A percentile compares a stretch with the other conserved stretches of the same genome.
These are phyloP conservation scores for Lactarius sanguifluus DNA, from an alignment of 768 basidiomycete genomes.

Conservation along the genomic window DNA sequence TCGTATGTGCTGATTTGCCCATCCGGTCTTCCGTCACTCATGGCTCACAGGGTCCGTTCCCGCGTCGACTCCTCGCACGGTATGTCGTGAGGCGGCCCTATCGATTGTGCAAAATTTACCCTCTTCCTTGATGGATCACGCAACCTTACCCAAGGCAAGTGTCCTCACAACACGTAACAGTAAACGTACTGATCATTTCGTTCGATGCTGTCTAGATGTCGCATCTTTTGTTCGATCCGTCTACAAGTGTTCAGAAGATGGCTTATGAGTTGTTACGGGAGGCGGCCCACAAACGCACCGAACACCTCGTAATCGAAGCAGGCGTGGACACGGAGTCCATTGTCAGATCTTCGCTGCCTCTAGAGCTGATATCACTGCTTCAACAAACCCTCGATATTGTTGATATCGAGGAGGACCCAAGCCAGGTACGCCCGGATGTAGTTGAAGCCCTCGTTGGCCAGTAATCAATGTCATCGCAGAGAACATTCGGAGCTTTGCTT, in stretches of 20 bases:
- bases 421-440: slow-evolving; percentile 13
- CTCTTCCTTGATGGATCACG: slow-evolving; percentile 55
- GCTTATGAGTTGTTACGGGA: slow-evolving; percentile 69
- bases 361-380: slow-evolving; percentile 64
- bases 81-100: slow-evolving; percentile 67
- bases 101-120: slow-evolving; percentile 69
- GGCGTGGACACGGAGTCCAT: slow-evolving; percentile 69
- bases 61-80: slow-evolving; percentile 56
- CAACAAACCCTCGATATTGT: slow-evolving; percentile 46
- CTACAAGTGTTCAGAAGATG: slow-evolving; percentile 68
- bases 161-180: background rate
- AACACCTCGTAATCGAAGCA: slow-evolving; percentile 83
- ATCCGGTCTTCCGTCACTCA: background rate
- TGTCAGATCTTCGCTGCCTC: slow-evolving; percentile 57
- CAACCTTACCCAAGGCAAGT: slow-evolving; percentile 62
- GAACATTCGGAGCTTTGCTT: slow-evolving; percentile 67
- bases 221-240: slow-evolving; percentile 68
- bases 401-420: slow-evolving; percentile 42
- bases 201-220: slow-evolving; percentile 57
- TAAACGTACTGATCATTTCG: background rate
- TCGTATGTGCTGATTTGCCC: slow-evolving; percentile 41
- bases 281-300: slow-evolving; percentile 73
- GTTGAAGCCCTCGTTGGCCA: background rate
- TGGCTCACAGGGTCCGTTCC: slow-evolving; percentile 26
- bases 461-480: slow-evolving; percentile 33